Base-by-base conservation (phyloP, 331 rosid genomes). In the Malus hybrid region DNA sequence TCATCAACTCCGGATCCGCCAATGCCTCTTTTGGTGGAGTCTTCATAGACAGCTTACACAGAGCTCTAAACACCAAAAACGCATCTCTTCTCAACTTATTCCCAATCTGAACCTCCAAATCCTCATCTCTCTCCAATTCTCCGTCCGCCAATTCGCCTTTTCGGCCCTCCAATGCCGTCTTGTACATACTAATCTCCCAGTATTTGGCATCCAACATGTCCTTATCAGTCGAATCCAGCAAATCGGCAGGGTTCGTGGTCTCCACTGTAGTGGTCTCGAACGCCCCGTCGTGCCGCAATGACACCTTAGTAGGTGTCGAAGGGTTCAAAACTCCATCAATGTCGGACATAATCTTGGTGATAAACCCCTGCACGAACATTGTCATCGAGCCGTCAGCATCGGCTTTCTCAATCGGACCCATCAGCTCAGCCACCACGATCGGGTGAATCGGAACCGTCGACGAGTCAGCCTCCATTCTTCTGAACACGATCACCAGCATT, bases 181-280 rank as follows among this genome's bases (percentile, higher is more conserved):
- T 95, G 46, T 95, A 95, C 99, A 95, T 95, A 63, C 99, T 95
- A 72, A 95, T 95, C 81, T 95, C 99, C 99, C 99, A 95, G 74
- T 95, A 95, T 82, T 95, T 95, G 0, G 99, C 99, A 80, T 95
- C 99, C 88, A 95, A 81, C 99, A 95, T 95, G 78, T 95, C 99
- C 84, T 95, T 95, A 74, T 95, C 99, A 6, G 97, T 95, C 3
- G 99, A 95, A 80, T 95, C 99, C 87, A 95, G 80, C 86, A 95
- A 89, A 78, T 95, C 99, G 26, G 99, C 89, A 1, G 99, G 97
- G 61, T 95, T 95, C 1, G 99, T 95, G 5, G 93, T 88, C 91
- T 92, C 98, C 82, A 90, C 98, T 4, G 99, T 81, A 1, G 96
- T 90, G 4, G 99, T 92, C 81, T 95, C 97, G 42, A 95, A 95